phyloP scores from a whole-genome alignment of 345 rosid species.

The Iberis pinnata region DNA sequence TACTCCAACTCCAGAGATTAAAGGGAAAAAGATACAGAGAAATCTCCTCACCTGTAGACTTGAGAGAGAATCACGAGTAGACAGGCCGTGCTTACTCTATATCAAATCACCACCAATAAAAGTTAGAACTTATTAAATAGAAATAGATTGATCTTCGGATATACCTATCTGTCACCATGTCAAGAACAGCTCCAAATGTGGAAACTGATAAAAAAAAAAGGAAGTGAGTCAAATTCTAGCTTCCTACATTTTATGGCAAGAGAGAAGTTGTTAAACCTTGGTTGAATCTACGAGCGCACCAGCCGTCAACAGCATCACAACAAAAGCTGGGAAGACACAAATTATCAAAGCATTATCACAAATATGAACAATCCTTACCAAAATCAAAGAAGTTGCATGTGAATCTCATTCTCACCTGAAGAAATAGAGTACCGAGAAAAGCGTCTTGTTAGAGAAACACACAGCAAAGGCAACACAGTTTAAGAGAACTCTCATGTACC shows the following conservation, averaged over 20 bases:
- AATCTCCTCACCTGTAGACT: constrained; percentile 52
- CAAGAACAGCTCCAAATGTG: constrained; percentile 96
- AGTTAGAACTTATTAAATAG: background rate
- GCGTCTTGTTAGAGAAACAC: constrained; percentile 72
- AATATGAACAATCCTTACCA: background rate
- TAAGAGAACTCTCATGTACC: constrained; percentile 73
- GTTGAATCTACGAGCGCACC: constrained; percentile 96
- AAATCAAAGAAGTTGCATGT: constrained; percentile 6
- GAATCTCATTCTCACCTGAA: constrained; percentile 41
- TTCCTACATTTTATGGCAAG: background rate
- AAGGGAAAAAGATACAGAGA: background rate
- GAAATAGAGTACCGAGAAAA: constrained; percentile 72
- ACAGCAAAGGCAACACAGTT: constrained; percentile 78
- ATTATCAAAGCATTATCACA: constrained; percentile 12
- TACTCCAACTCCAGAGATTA: constrained; percentile 3
- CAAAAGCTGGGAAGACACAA: constrained; percentile 62
- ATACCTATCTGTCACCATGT: constrained; percentile 98
- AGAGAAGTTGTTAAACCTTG: constrained; percentile 48
- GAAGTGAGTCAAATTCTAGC: constrained; percentile 13
- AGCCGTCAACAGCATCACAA: constrained; percentile 95
- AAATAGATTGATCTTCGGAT: background rate
- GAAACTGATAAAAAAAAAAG: constrained; percentile 52
- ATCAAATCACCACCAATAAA: constrained; percentile 1
- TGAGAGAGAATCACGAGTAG: constrained; percentile 87
- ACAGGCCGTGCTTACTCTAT: constrained; percentile 97